phyloP scores from a whole-genome alignment of 2,329 filamentous ascomycete genomes.

The Venturia oleaginea region DNA sequence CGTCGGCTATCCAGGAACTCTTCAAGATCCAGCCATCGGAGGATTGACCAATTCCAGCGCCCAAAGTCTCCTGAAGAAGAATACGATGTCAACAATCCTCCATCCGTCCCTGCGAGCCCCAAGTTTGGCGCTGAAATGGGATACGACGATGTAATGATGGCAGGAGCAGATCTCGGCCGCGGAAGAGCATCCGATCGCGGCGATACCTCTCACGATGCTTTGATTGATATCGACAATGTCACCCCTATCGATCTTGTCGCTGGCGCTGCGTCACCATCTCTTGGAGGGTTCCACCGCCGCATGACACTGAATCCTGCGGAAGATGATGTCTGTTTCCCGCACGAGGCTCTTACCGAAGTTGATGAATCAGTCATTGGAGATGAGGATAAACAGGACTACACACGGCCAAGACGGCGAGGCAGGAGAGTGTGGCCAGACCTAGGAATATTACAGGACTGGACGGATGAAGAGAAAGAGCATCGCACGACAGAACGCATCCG shows the following conservation, averaged over 20 bases:
- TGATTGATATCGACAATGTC: slow-evolving; percentile 42
- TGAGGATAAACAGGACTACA: slow-evolving; percentile 37
- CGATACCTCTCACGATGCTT: slow-evolving; percentile 30
- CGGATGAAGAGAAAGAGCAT: slow-evolving; percentile 78
- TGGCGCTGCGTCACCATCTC: neutral
- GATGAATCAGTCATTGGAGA: slow-evolving; percentile 47
- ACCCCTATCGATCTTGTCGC: slow-evolving; percentile 9
- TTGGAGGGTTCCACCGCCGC: slow-evolving; percentile 29
- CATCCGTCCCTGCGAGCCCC: slow-evolving; percentile 52
- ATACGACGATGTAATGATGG: slow-evolving; percentile 58
- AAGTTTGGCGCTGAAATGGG: slow-evolving; percentile 42
- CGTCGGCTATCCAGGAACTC: slow-evolving; percentile 21
- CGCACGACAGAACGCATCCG: slow-evolving; percentile 67
- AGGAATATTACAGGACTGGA: slow-evolving; percentile 78
- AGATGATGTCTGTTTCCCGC: slow-evolving; percentile 88
- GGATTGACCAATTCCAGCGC: slow-evolving; percentile 14
- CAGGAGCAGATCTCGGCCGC: slow-evolving; percentile 47
- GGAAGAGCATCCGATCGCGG: slow-evolving; percentile 22
- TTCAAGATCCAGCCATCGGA: slow-evolving; percentile 25
- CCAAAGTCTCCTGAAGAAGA: slow-evolving; percentile 22
- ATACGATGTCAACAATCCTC: slow-evolving; percentile 58
- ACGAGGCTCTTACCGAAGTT: slow-evolving; percentile 62
- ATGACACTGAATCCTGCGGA: slow-evolving; percentile 50
- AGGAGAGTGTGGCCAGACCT: slow-evolving; percentile 76
- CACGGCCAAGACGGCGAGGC: slow-evolving; percentile 46